A percentile compares a stretch with the other conserved stretches of the same genome.
Evolutionary conservation across 768 basidiomycete species (phyloP).

Genomic region (Pisolithus orientalis): DNA sequence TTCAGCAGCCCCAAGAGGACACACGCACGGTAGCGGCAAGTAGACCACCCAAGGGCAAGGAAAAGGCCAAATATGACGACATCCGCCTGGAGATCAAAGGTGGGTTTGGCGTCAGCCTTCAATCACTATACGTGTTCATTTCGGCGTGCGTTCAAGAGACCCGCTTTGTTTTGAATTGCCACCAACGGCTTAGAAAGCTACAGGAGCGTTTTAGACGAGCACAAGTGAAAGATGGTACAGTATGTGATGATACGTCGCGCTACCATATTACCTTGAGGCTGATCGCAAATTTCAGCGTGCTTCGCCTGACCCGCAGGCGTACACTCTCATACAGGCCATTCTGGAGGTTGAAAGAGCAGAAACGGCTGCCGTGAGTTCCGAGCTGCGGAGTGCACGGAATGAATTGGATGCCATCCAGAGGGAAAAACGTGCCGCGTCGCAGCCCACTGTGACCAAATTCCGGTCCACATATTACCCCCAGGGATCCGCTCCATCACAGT

Average conservation of each 20-base stretch:
- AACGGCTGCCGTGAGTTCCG: constrained; percentile 46
- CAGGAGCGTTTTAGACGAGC: constrained; percentile 52
- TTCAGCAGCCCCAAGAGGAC: constrained; percentile 69
- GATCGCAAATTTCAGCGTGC: constrained; percentile 38
- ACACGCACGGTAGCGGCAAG: constrained; percentile 28
- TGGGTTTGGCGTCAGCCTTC: constrained; percentile 17
- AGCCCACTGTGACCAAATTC: constrained; percentile 28
- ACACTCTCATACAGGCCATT: constrained; percentile 55
- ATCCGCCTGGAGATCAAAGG: constrained; percentile 47
- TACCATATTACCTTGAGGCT: neutral
- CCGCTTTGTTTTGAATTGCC: constrained; percentile 61
- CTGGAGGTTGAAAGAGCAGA: constrained; percentile 64
- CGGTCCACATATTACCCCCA: constrained; percentile 34
- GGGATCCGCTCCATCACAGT: constrained; percentile 38
- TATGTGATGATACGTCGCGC: constrained; percentile 25
- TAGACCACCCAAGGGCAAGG: constrained; percentile 51
- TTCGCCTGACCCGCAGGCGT: constrained; percentile 57
- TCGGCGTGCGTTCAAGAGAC: constrained; percentile 45
- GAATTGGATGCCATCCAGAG: constrained; percentile 65
- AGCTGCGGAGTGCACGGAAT: constrained; percentile 54
- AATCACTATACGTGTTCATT: neutral
- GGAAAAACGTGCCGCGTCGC: constrained; percentile 53
- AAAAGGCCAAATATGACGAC: constrained; percentile 44
- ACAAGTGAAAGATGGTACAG: constrained; percentile 51
- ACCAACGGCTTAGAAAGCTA: constrained; percentile 49